A percentile compares a stretch with the other conserved stretches of the same genome.
Evolutionary conservation across 805 yeast species (phyloP).

Genomic region (Zygoascus flipseniorum): DNA sequence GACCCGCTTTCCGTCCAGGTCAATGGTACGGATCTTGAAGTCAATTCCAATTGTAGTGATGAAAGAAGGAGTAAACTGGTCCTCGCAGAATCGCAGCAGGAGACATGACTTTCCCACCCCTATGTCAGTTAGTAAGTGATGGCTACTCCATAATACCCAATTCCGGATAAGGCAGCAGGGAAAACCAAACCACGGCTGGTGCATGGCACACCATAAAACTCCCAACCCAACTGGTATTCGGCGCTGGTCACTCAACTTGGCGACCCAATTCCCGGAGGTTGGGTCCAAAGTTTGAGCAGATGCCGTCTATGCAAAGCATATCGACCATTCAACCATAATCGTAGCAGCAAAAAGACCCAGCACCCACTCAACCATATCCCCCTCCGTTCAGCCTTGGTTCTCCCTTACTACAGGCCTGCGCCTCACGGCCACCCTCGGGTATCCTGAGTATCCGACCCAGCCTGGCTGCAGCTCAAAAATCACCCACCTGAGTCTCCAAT

Average conservation of each 20-base stretch:
- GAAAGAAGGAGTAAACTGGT: conserved; percentile 91
- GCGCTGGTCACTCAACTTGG: too few relatives aligned
- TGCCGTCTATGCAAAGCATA: not conserved
- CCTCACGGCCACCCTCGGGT: not conserved
- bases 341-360: not conserved
- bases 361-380: not conserved
- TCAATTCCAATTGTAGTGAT: conserved; percentile 98
- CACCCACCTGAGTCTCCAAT: conserved; percentile 80
- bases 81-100: conserved; percentile 86
- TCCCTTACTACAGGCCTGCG: not conserved
- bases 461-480: too few relatives aligned
- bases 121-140: not conserved
- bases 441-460: too few relatives aligned
- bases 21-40: conserved; percentile 94
- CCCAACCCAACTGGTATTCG: too few relatives aligned
- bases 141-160: not conserved
- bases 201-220: too few relatives aligned
- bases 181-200: not conserved
- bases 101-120: conserved; percentile 57
- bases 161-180: not conserved
- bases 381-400: not conserved
- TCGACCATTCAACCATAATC: not conserved
- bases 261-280: too few relatives aligned
- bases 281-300: too few relatives aligned
- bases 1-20: conserved; percentile 83